Conservation (phyloP, 352 stramenopile genomes). For the Plasmopara viticola region DNA sequence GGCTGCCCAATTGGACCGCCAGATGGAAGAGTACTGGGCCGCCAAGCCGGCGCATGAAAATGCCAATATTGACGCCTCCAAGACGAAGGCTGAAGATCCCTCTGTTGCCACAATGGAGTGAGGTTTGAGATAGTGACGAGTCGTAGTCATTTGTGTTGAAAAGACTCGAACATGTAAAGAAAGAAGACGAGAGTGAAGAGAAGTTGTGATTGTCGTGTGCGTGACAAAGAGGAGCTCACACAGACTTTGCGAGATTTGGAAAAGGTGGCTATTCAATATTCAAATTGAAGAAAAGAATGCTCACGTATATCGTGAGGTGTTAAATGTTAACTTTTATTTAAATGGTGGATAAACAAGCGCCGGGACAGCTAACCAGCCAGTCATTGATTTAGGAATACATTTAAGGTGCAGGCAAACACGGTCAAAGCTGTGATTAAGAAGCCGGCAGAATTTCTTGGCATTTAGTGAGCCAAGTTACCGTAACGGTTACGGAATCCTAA, state of each 20-base stretch:
- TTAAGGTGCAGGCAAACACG: constrained; percentile 5
- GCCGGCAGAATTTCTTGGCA: not conserved
- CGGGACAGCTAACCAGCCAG: constrained; percentile 4
- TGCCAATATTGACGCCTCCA: constrained; percentile 3
- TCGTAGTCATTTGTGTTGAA: constrained; percentile 16
- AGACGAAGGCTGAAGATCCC: constrained; percentile 15
- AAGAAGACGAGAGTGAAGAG: constrained; percentile 19
- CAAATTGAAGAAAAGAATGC: constrained; percentile 25
- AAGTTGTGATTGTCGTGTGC: constrained; percentile 20
- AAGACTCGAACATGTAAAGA: constrained; percentile 20
- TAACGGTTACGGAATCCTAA: constrained; percentile 20
- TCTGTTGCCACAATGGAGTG: constrained; percentile 21
- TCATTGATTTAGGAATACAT: not conserved
- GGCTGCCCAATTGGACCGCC: constrained; percentile 64
- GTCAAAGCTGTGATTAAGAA: constrained; percentile 4
- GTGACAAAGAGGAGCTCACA: constrained; percentile 19
- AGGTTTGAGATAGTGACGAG: constrained; percentile 23
- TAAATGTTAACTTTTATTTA: constrained; percentile 29
- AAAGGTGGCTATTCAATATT: constrained; percentile 12
- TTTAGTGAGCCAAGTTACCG: not conserved
- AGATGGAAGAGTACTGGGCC: constrained; percentile 89
- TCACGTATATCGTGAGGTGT: constrained; percentile 34
- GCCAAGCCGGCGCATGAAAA: constrained; percentile 55
- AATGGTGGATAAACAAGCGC: constrained; percentile 15
- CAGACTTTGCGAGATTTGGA: constrained; percentile 16